phyloP scores from a whole-genome alignment of 2,329 filamentous ascomycete genomes.

The Cyphellophora europaea region DNA sequence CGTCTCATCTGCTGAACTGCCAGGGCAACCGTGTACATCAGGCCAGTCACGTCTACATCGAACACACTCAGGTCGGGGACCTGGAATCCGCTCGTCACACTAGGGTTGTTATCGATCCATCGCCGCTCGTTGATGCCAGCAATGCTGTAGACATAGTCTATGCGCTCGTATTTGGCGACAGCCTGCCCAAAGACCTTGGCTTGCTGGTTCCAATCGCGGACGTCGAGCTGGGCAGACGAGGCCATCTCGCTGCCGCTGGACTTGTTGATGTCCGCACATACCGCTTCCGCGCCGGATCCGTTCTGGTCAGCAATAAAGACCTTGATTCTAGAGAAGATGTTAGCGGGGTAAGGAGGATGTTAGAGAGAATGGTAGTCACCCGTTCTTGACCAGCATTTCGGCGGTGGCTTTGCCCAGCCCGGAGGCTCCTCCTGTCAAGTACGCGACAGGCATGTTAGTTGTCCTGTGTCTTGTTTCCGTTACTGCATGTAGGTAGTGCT shows the following conservation, averaged over 20 bases:
- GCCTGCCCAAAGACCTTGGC: conserved; percentile 26
- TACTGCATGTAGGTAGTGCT: too few species aligned
- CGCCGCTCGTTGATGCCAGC: conserved; percentile 32
- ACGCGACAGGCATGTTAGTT: conserved; percentile 12
- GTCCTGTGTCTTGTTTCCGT: too few species aligned
- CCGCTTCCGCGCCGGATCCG: conserved; percentile 11
- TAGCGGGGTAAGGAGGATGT: too few species aligned
- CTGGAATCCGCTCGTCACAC: conserved; percentile 20
- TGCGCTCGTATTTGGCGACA: conserved; percentile 23
- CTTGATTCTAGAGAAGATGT: conserved; percentile 16
- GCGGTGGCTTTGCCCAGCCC: conserved; percentile 20
- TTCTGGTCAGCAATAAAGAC: conserved; percentile 22
- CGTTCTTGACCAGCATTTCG: conserved; percentile 18
- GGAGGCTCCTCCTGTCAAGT: conserved; percentile 21
- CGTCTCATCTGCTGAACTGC: conserved; percentile 36
- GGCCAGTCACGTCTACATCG: conserved; percentile 32
- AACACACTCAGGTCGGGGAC: conserved; percentile 30
- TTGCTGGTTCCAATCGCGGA: conserved; percentile 16
- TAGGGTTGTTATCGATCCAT: conserved; percentile 23
- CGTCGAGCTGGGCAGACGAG: conserved; percentile 11
- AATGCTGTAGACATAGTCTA: conserved; percentile 32
- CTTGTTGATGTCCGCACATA: conserved; percentile 15
- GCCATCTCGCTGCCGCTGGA: conserved; percentile 7
- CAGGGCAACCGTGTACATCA: conserved; percentile 32
- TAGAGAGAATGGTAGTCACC: conserved; percentile 7